Base-by-base conservation (phyloP, 257 asterid genomes). In the Parsonsia alboflavescens region DNA sequence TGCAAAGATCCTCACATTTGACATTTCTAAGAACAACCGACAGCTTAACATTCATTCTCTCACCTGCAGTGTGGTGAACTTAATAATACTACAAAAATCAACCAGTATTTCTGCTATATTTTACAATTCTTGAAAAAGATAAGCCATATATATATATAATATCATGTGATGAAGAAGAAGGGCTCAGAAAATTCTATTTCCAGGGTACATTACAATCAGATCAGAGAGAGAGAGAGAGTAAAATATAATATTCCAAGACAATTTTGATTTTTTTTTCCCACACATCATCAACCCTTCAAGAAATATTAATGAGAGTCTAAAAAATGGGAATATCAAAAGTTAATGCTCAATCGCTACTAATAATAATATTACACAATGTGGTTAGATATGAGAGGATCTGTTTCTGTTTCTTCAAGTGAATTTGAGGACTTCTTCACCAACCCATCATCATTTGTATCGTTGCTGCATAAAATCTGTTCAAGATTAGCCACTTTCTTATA, bases 301-400 rank as follows among this genome's bases (percentile, higher is more conserved):
- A 69, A 58, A 48, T 33, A 33, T 33, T 33, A 33, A 33, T 3
- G 39, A 52, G 70, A 63, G 72, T 53, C 3, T 9, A 33, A 61
- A 57, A 68, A 72, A 30, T 10, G 13, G 57, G 10, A 59, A 58
- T 44, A 33, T n/a, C 16, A 56, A 63, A 48, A n/a, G 22, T 7
- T 53, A 7, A n/a, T n/a, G n/a, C n/a, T n/a, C n/a, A n/a, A n/a
- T n/a, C n/a, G n/a, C n/a, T n/a, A n/a, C n/a, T n/a, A n/a, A n/a
- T 54, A 52, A 6, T 52, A 48, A 75, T 77, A 86, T 81, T 82
- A 81, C 80, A 76, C 79, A 82, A 70, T 77, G 78, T 76, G 64
- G 85, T 75, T 57, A 71, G 86, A 63, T 28, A 84, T 70, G 53
- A 92, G 89, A 79, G 95, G 93, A 65, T 87, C 92, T 19, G 88